Conservation (phyloP, 257 asterid genomes). For the Echium plantagineum region DNA sequence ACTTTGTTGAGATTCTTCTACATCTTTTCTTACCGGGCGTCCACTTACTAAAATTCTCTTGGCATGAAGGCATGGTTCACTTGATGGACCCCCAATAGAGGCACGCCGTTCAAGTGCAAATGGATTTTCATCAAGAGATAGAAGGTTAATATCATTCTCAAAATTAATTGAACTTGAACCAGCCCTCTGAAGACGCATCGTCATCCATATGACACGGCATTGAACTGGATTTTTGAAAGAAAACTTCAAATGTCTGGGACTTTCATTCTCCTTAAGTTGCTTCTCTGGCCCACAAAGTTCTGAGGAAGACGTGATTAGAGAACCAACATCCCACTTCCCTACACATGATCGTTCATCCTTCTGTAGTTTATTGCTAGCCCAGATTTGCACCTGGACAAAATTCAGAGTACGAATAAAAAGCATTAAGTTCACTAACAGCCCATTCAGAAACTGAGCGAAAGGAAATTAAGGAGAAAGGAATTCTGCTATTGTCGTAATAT, state of each 20-base stretch:
- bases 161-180: constrained; percentile 74
- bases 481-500: background rate
- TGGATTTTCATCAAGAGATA: constrained; percentile 88
- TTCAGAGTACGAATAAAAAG: constrained; percentile 8
- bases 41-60: constrained; percentile 72
- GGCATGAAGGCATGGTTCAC: constrained; percentile 86
- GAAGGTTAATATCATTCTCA: constrained; percentile 50
- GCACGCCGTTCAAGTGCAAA: constrained; percentile 64
- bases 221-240: constrained; percentile 65
- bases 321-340: constrained; percentile 86
- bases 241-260: constrained; percentile 80
- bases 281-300: constrained; percentile 78
- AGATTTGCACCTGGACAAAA: constrained; percentile 84
- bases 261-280: constrained; percentile 29
- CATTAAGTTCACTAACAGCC: no score
- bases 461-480: background rate
- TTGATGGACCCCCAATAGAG: constrained; percentile 72
- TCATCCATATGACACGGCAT: constrained; percentile 91
- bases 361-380: constrained; percentile 78
- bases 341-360: constrained; percentile 78
- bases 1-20: constrained; percentile 41
- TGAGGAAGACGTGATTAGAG: constrained; percentile 58
- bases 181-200: constrained; percentile 55
- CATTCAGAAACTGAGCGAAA: no score
- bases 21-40: constrained; percentile 42